Conservation (phyloP, 768 basidiomycete genomes). For the Amylocystis lapponica region DNA sequence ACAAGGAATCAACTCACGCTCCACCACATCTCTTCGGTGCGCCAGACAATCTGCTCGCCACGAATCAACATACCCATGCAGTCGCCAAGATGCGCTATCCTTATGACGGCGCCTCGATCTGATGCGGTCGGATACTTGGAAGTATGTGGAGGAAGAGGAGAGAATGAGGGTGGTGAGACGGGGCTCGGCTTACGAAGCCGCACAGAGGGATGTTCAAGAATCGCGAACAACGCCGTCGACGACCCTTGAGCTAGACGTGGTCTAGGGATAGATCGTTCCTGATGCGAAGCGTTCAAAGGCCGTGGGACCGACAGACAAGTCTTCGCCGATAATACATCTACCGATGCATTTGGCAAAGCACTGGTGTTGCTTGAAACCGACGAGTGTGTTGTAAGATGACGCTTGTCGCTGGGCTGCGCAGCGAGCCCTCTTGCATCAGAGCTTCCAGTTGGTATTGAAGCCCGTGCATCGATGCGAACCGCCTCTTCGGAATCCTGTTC, state of each 20-base stretch:
- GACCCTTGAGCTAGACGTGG: constrained; percentile 52
- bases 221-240: constrained; percentile 62
- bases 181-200: constrained; percentile 2
- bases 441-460: constrained; percentile 8
- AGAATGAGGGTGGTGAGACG: constrained; percentile 7
- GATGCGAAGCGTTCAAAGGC: no score
- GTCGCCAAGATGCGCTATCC: constrained; percentile 83
- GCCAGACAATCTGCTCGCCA: constrained; percentile 72
- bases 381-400: no score
- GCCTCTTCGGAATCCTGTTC: constrained; percentile 33
- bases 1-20: constrained; percentile 37
- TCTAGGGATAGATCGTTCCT: not conserved
- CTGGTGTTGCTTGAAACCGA: constrained; percentile 2
- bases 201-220: constrained; percentile 41
- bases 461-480: not conserved
- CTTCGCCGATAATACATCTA: no score
- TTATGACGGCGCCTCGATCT: constrained; percentile 55
- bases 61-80: constrained; percentile 86
- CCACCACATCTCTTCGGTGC: constrained; percentile 94
- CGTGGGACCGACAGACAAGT: no score
- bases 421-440: not conserved
- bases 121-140: constrained; percentile 29
- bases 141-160: constrained; percentile 6
- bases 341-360: not conserved
- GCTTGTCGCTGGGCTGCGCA: constrained; percentile 9